Conservation (phyloP, 192 early-diverging fungal species). For the Podila epicladia region DNA sequence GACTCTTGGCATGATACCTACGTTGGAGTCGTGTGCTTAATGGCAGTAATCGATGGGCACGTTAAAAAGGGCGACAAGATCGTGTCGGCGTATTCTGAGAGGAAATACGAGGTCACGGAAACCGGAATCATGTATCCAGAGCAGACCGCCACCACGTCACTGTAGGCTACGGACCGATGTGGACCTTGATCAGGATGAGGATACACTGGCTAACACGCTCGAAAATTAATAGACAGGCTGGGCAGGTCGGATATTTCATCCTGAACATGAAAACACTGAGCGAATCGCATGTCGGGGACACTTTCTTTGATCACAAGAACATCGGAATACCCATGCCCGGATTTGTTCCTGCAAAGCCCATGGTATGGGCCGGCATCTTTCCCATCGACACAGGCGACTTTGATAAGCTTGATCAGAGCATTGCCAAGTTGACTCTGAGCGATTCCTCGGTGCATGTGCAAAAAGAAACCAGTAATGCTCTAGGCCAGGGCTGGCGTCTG, state of each 20-base stretch:
- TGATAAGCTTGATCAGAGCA: conserved; percentile 87
- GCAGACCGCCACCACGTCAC: conserved; percentile 69
- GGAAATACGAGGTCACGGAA: conserved; percentile 88
- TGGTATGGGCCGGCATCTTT: conserved; percentile 96
- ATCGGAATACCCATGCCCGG: conserved; percentile 83
- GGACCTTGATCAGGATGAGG: no score
- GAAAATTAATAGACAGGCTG: conserved; percentile 57
- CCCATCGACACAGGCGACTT: conserved; percentile 93
- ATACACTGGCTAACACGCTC: neutral
- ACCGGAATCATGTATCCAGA: conserved; percentile 97
- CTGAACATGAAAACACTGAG: conserved; percentile 93
- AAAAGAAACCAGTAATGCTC: conserved; percentile 83
- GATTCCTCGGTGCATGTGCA: conserved; percentile 92
- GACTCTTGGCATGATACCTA: conserved; percentile 99
- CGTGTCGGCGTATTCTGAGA: conserved; percentile 78
- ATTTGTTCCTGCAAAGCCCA: conserved; percentile 94
- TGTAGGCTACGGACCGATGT: conserved; percentile 54
- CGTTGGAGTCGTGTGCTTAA: conserved; percentile 94
- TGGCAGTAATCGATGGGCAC: conserved; percentile 88
- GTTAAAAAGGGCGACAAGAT: conserved; percentile 88
- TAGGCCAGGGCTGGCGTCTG: conserved; percentile 96
- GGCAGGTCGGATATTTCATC: conserved; percentile 92
- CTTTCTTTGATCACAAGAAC: conserved; percentile 80
- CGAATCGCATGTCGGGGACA: conserved; percentile 96
- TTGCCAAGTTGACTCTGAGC: conserved; percentile 94